Base-by-base conservation (phyloP, 2,329 filamentous ascomycete genomes). In the Pseudogymnoascus verrucosus region DNA sequence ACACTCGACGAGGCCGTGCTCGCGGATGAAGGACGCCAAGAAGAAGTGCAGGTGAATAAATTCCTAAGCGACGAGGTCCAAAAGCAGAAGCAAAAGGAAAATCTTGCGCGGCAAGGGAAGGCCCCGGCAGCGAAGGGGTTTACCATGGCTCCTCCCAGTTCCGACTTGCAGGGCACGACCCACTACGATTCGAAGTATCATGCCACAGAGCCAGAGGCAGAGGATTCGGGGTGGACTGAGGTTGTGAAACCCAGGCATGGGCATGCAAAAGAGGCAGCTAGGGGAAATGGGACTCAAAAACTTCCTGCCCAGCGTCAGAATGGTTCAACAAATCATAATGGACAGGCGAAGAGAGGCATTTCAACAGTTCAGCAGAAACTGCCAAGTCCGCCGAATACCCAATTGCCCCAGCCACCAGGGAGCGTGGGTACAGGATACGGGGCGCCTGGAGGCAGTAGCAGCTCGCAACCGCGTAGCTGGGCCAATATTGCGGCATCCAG, bases 31-130 rank as follows among this genome's bases (percentile, higher is more conserved):
- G n/a, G 12, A 34, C 51, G 51, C 4, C 28, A 57, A 21, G 28
- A 57, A 12, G 51, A 57, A 12, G 51, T 57, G 31, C 51, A 57
- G 51, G 51, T 57, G n/a, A 34, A 57, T 34, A 57, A 57, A 19
- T 57, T 57, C 19, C 28, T 57, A 4, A 26, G 51, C 10, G 51
- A 57, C 16, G 51, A 57, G 51, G n/a, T 57, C 28, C 4, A 57
- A 19, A 57, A 57, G 51, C 51, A 57, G 28, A 34, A 12, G 28
- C 51, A 57, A 14, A 34, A 31, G 12, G 26, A 57, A 8, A 57
- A 34, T 14, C n/a, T 34, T n/a, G 51, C 28, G 10, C 10, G n/a
- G 51, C 51, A 57, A 21, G 23, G 14, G 23, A 54, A 28, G 23
- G 44, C 44, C 12, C 44, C 44, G 26, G 10, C 10, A 16, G 44